phyloP scores from a whole-genome alignment of 2,329 filamentous ascomycete genomes.

The Stagonosporopsis rhizophila region DNA sequence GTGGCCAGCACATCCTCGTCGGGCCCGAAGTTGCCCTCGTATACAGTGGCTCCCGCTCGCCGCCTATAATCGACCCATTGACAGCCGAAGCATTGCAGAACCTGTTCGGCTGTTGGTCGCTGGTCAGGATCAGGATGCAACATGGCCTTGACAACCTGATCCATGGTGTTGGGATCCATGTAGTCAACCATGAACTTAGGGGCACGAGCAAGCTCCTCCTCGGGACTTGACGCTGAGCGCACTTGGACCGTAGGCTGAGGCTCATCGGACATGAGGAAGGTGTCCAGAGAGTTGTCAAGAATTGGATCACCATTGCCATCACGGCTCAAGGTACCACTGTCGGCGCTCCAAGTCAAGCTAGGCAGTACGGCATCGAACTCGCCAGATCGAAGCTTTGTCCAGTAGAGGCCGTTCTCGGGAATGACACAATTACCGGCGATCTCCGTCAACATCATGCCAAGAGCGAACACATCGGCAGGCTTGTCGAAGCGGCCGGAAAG shows the following conservation, averaged over 20 bases:
- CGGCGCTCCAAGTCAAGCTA: constrained; percentile 80
- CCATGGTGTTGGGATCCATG: constrained; percentile 75
- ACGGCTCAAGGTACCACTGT: constrained; percentile 69
- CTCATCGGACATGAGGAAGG: constrained; percentile 46
- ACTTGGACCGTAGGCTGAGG: constrained; percentile 49
- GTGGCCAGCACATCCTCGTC: constrained; percentile 64
- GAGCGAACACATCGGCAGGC: constrained; percentile 89
- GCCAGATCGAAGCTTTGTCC: constrained; percentile 87
- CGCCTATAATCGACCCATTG: constrained; percentile 80
- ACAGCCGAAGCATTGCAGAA: constrained; percentile 76
- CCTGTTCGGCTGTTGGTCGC: constrained; percentile 76
- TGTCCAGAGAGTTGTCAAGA: constrained; percentile 33
- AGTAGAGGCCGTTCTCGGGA: constrained; percentile 89
- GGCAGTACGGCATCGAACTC: constrained; percentile 85
- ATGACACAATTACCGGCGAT: constrained; percentile 93
- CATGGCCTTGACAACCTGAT: constrained; percentile 87
- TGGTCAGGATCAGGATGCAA: constrained; percentile 75
- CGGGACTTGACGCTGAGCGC: constrained; percentile 34
- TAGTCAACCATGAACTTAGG: constrained; percentile 89
- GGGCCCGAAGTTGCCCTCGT: constrained; percentile 94
- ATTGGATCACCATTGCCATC: constrained; percentile 65
- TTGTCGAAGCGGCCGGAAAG: constrained; percentile 86
- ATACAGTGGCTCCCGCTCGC: constrained; percentile 89
- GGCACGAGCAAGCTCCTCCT: constrained; percentile 68
- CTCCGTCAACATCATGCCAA: constrained; percentile 93